Evolutionary conservation across 129 eudicot species (phyloP).

Genomic region (Flaveria sonorensis): DNA sequence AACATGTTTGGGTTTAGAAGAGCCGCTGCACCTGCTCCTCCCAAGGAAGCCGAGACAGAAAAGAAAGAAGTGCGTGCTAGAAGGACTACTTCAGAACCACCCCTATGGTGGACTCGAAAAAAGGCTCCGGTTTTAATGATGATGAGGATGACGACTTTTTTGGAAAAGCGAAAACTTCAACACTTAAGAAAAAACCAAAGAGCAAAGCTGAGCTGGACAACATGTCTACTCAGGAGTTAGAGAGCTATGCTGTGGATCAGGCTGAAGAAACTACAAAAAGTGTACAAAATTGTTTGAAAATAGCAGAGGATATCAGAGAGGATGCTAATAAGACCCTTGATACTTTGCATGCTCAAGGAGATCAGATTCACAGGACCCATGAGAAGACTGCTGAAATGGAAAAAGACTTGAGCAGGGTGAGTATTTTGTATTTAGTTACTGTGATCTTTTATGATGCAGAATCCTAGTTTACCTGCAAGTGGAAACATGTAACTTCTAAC

Average conservation of each 20-base stretch:
- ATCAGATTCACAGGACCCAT: slow-evolving; percentile 89
- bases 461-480: background rate
- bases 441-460: background rate
- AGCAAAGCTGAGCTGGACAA: slow-evolving; percentile 51
- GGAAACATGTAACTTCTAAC: background rate
- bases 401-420: slow-evolving; percentile 75
- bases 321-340: slow-evolving; percentile 78
- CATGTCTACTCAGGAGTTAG: slow-evolving; percentile 86
- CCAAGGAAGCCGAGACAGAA: slow-evolving; percentile 26
- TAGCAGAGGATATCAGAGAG: slow-evolving; percentile 77
- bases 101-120: slow-evolving; percentile 32
- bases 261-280: slow-evolving; percentile 74
- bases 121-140: background rate
- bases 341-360: slow-evolving; percentile 93
- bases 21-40: slow-evolving; percentile 32
- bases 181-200: slow-evolving; percentile 35
- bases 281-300: slow-evolving; percentile 71
- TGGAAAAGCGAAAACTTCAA: slow-evolving; percentile 34
- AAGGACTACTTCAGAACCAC: slow-evolving; percentile 69
- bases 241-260: slow-evolving; percentile 66
- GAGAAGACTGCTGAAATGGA: slow-evolving; percentile 73
- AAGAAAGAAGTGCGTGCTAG: slow-evolving; percentile 34
- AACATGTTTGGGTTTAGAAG: slow-evolving; percentile 65
- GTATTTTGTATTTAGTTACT: background rate
- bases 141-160: slow-evolving; percentile 40